Evolutionary conservation across 2,329 filamentous ascomycete genomes (phyloP).

Genomic region (Xylariales sp.): DNA sequence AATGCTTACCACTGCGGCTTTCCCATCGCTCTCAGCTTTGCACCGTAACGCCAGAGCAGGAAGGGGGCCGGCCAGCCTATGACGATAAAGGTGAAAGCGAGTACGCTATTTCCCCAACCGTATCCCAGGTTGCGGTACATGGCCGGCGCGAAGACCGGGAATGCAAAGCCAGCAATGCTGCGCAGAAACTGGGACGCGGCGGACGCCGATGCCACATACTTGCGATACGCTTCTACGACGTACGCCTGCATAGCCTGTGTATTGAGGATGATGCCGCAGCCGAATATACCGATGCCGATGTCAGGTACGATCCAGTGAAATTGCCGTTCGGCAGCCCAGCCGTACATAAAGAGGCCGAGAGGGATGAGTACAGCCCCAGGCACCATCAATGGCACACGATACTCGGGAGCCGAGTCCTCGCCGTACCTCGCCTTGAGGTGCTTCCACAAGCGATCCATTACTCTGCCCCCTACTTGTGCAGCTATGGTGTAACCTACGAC

Average conservation of each 20-base stretch:
- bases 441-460: constrained; percentile 11
- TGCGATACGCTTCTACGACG: constrained; percentile 39
- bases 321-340: constrained; percentile 47
- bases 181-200: constrained; percentile 40
- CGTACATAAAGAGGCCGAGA: constrained; percentile 35
- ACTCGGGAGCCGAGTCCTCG: constrained; percentile 44
- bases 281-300: constrained; percentile 50
- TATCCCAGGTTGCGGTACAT: constrained; percentile 31
- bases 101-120: constrained; percentile 39
- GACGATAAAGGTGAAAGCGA: constrained; percentile 33
- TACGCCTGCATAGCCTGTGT: constrained; percentile 38
- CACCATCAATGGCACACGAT: constrained; percentile 56
- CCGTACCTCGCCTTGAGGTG: constrained; percentile 4
- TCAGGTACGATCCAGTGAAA: constrained; percentile 55
- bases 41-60: constrained; percentile 20
- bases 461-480: constrained; percentile 28
- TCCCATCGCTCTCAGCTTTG: constrained; percentile 16
- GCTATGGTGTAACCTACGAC: constrained; percentile 48
- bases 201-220: constrained; percentile 42
- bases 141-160: constrained; percentile 49
- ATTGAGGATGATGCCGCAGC: constrained; percentile 43
- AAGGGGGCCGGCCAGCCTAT: constrained; percentile 16
- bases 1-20: neutral
- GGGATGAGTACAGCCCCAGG: constrained; percentile 41
- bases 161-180: constrained; percentile 45